Percentiles rank a stretch among this genome's conserved stretches.
Conservation (phyloP, 306 rosid species). For the Dalbergia cochinchinensis region DNA sequence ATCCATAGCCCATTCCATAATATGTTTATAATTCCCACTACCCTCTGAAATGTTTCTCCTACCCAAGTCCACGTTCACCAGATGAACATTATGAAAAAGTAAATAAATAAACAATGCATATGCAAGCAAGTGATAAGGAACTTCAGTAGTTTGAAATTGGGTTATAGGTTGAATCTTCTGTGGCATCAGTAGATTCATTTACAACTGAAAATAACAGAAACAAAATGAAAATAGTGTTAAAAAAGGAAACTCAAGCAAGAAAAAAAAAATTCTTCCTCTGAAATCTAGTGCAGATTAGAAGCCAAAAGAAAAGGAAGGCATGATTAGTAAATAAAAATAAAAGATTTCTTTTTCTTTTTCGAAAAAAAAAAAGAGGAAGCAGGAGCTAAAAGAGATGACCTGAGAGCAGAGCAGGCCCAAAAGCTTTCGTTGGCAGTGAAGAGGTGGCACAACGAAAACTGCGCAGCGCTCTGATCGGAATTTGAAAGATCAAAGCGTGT, state of each 20-base stretch:
- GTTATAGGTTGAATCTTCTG: background rate
- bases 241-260: background rate
- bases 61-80: background rate
- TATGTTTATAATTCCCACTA: background rate
- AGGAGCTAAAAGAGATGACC: conserved; percentile 9
- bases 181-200: background rate
- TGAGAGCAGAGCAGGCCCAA: conserved; percentile 5
- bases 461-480: background rate
- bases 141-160: background rate
- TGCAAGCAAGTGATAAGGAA: background rate
- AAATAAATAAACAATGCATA: background rate
- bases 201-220: background rate
- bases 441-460: background rate
- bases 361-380: background rate
- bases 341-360: no score
- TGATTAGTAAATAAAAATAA: no score
- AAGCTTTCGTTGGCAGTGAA: background rate
- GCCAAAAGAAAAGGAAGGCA: background rate
- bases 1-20: background rate
- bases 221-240: background rate
- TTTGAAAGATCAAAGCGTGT: background rate
- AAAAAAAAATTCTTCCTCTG: background rate
- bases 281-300: background rate
- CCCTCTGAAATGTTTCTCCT: background rate
- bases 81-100: background rate